phyloP scores from a whole-genome alignment of 352 stramenopile species.

The Halophytophthora batemanensis region DNA sequence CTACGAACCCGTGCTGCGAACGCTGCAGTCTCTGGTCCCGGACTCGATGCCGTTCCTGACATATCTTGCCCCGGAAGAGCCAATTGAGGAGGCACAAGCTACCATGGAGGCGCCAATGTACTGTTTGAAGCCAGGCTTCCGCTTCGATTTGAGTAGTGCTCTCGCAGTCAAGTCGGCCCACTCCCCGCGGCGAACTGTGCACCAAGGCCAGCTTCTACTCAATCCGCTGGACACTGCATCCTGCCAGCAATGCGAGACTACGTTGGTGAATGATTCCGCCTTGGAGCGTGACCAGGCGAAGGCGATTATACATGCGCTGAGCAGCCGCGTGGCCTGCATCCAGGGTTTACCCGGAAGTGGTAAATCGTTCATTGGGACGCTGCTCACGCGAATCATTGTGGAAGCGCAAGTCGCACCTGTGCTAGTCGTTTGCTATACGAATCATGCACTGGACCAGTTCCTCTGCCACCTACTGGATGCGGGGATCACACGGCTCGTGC shows the following conservation, averaged over 20 bases:
- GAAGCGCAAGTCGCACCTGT: constrained; percentile 43
- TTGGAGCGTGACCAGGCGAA: constrained; percentile 61
- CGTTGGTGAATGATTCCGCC: constrained; percentile 26
- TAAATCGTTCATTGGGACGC: constrained; percentile 83
- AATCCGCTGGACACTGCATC: constrained; percentile 16
- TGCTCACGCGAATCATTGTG: constrained; percentile 72
- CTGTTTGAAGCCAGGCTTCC: constrained; percentile 21
- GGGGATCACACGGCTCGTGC: constrained; percentile 52
- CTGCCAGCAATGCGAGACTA: constrained; percentile 14
- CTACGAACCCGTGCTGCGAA: constrained; percentile 46
- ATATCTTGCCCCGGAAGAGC: constrained; percentile 28
- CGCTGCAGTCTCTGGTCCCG: constrained; percentile 31
- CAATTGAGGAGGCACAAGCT: constrained; percentile 3
- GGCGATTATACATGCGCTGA: constrained; percentile 63
- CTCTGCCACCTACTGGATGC: constrained; percentile 74
- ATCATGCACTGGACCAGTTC: constrained; percentile 90
- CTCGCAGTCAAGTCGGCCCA: constrained; percentile 12
- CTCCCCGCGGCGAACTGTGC: background rate
- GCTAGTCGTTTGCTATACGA: constrained; percentile 88
- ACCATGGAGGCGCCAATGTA: constrained; percentile 33
- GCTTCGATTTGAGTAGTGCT: constrained; percentile 36
- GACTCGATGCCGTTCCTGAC: constrained; percentile 32
- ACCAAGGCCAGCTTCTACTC: constrained; percentile 12
- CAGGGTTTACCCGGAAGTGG: constrained; percentile 79
- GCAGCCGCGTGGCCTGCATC: constrained; percentile 67